phyloP scores from a whole-genome alignment of 139 green algal genomes.

The Deuterostichococcus epilithicus region DNA sequence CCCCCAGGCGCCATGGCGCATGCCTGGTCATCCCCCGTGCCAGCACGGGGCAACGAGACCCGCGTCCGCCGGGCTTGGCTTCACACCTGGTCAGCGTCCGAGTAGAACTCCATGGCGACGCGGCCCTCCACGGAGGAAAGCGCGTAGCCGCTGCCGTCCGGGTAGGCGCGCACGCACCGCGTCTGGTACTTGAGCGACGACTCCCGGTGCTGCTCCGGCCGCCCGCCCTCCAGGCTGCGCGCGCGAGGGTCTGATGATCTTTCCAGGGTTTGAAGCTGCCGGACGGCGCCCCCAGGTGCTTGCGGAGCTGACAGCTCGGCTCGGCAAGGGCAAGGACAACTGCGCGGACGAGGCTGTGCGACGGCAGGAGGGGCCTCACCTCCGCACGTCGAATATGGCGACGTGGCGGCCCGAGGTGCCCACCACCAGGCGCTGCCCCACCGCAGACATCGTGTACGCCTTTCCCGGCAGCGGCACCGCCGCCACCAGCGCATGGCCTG shows the following conservation, averaged over 20 bases:
- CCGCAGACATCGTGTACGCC: conserved; percentile 64
- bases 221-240: conserved; percentile 13
- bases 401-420: conserved; percentile 72
- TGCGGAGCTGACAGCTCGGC: too few species aligned
- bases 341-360: neutral
- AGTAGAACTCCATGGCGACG: conserved; percentile 82
- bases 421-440: conserved; percentile 59
- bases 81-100: neutral
- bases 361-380: conserved; percentile 21
- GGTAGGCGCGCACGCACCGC: conserved; percentile 68
- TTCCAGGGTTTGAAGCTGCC: too few species aligned
- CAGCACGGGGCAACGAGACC: too few species aligned
- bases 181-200: conserved; percentile 84
- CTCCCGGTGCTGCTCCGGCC: conserved; percentile 64
- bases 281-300: too few species aligned
- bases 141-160: conserved; percentile 71
- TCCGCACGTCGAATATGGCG: conserved; percentile 72
- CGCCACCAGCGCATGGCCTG: conserved; percentile 23
- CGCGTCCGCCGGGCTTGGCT: too few species aligned
- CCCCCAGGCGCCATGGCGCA: too few species aligned
- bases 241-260: too few species aligned
- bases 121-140: conserved; percentile 81
- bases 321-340: too few species aligned
- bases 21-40: too few species aligned
- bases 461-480: conserved; percentile 61